Evolutionary conservation across 768 basidiomycete genomes (phyloP).

Genomic region (Suillus spraguei): DNA sequence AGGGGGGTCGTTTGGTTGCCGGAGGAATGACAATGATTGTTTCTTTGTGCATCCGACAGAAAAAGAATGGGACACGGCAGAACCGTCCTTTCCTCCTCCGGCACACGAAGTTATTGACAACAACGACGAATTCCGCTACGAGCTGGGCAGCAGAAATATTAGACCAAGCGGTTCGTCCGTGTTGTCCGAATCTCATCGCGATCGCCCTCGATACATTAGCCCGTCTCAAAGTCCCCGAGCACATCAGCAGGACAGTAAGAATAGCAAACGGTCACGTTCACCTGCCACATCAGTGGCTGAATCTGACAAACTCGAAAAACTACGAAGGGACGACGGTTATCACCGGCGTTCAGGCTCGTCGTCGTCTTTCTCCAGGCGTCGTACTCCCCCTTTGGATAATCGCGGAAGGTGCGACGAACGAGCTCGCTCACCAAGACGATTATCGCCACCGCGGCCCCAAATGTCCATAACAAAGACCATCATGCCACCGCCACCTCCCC

Average conservation of each 20-base stretch:
- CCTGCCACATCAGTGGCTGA: constrained; percentile 25
- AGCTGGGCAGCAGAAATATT: constrained; percentile 8
- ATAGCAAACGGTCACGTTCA: constrained; percentile 20
- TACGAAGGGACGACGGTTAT: constrained; percentile 21
- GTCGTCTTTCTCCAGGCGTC: constrained; percentile 6
- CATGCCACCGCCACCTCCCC: constrained; percentile 15
- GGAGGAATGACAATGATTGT: constrained; percentile 23
- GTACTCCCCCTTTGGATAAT: constrained; percentile 15
- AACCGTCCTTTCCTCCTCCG: constrained; percentile 28
- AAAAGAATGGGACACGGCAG: constrained; percentile 34
- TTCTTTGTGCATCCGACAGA: constrained; percentile 36
- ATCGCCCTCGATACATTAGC: constrained; percentile 1
- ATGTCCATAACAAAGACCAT: not conserved
- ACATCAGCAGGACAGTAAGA: constrained; percentile 16
- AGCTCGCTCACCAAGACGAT: constrained; percentile 13
- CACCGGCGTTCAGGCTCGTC: constrained; percentile 1
- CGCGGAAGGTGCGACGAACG: constrained; percentile 12
- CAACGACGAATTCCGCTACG: constrained; percentile 27
- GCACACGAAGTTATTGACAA: constrained; percentile 22
- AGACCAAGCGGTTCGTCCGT: constrained; percentile 13
- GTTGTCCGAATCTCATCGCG: constrained; percentile 16
- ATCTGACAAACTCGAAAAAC: constrained; percentile 30
- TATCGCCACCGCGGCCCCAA: constrained; percentile 6
- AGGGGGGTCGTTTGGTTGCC: constrained; percentile 26
- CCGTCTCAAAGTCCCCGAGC: constrained; percentile 7